Base-by-base conservation (phyloP, 75 land plant species). In the Pinus albicaulis region DNA sequence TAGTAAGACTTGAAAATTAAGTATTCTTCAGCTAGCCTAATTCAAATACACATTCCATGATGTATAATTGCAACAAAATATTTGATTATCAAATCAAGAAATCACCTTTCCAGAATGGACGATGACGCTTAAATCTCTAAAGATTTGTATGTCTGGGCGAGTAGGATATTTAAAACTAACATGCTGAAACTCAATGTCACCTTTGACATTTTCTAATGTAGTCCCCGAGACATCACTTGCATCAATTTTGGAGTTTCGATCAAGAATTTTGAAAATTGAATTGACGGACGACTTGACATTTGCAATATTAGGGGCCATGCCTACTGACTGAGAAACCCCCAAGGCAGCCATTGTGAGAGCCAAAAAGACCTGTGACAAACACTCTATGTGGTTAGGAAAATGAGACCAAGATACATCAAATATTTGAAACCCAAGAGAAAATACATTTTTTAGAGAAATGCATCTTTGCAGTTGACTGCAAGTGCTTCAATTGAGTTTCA, bases 81-180 rank as follows among this genome's bases (percentile, higher is more conserved):
- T 76, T 53, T 44, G 79, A 41, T 41, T 4, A 36, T 17, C 20
- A 41, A 66, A 66, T 17, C 44, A 59, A 59, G 0, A 7, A 72
- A 6, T 52, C 24, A 91, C 95, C 93, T 91, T 81, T 68, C 95
- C 95, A 59, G 91, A 73, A 26, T 58, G 83, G 22, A 91, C 86
- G 17, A 75, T 15, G 36, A 93, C 69, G 82, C 76, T 71, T n/a
- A 92, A 73, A 76, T 93, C 88, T 12, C 63, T 71, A 80, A 93
- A 86, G 17, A 91, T 85, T 55, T 82, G 88, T 11, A 90, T 73
- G n/a, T 81, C 77, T 19, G 94, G 90, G 28, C 92, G 74, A n/a
- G 87, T 80, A 59, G 90, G 90, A 80, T 92, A 92, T 53, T 70
- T 80, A 82, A 92, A 92, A 78, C 89, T 89, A 14, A 93, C 82